Conservation (phyloP, 2,329 filamentous ascomycete species). For the Phaeomoniella chlamydospora region DNA sequence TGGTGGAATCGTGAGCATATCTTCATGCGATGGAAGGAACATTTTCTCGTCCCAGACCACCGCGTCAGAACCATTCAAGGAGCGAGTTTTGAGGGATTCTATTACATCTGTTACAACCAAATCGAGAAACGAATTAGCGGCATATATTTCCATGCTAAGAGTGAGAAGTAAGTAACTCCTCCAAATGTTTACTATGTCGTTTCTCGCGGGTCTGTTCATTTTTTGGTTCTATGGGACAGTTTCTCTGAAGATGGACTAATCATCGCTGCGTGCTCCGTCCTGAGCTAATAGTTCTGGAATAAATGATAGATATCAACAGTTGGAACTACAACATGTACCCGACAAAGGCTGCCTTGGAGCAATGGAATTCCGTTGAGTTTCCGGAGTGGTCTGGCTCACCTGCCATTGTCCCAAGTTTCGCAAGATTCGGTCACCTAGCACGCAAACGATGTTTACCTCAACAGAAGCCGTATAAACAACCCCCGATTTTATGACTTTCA, state of each 20-base stretch:
- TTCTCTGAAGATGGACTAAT: slow-evolving; percentile 5
- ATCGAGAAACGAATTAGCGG: slow-evolving; percentile 72
- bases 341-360: slow-evolving; percentile 72
- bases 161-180: slow-evolving; percentile 66
- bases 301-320: slow-evolving; percentile 63
- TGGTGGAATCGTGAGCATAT: slow-evolving; percentile 62
- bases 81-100: slow-evolving; percentile 96
- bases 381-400: too few species aligned
- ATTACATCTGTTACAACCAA: slow-evolving; percentile 98
- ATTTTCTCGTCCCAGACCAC: slow-evolving; percentile 92
- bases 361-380: slow-evolving; percentile 81
- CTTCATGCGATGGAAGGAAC: slow-evolving; percentile 99
- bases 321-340: slow-evolving; percentile 78
- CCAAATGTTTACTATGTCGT: too few species aligned
- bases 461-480: too few species aligned
- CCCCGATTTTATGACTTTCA: too few species aligned
- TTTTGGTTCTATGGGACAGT: slow-evolving; percentile 8
- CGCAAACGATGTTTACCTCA: too few species aligned
- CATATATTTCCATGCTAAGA: slow-evolving; percentile 96
- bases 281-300: slow-evolving; percentile 11
- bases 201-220: slow-evolving; percentile 5
- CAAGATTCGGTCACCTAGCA: too few species aligned
- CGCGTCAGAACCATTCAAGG: slow-evolving; percentile 79
- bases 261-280: slow-evolving; percentile 1
- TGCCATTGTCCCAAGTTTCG: too few species aligned